Evolutionary conservation across 2,329 filamentous ascomycete species (phyloP).

Genomic region (Dendrostoma leiphaemia): DNA sequence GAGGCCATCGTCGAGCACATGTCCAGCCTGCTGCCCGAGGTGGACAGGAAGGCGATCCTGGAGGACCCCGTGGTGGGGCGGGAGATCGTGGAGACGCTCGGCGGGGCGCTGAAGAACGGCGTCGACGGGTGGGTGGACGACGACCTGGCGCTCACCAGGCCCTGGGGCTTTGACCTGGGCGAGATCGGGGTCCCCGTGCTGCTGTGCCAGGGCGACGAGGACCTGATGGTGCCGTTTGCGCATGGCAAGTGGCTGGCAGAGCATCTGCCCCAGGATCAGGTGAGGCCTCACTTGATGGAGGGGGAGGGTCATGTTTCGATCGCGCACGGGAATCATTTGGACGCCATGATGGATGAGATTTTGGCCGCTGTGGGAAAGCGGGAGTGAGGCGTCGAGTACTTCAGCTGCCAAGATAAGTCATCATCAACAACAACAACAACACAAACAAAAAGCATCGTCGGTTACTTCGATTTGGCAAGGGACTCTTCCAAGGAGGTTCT

Average conservation of each 20-base stretch:
- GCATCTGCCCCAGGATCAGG: conserved; percentile 21
- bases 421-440: too few relatives aligned
- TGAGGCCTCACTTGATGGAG: conserved; percentile 20
- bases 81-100: background rate
- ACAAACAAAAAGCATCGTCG: too few relatives aligned
- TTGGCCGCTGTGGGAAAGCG: conserved; percentile 2
- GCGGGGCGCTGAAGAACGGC: conserved; percentile 19
- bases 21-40: conserved; percentile 9
- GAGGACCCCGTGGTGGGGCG: conserved; percentile 1
- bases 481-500: too few relatives aligned
- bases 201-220: conserved; percentile 24
- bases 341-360: conserved; percentile 12
- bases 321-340: background rate
- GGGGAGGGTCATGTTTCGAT: conserved; percentile 23
- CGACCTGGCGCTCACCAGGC: conserved; percentile 21
- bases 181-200: conserved; percentile 24
- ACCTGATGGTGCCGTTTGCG: conserved; percentile 24
- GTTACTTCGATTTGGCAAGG: too few relatives aligned
- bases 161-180: conserved; percentile 24
- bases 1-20: conserved; percentile 3
- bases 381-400: background rate
- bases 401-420: background rate
- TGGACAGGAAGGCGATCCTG: conserved; percentile 9
- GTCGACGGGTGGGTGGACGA: conserved; percentile 27
- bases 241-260: conserved; percentile 25